These are phyloP conservation scores for Taphrina pruni DNA, from an alignment of 1,139 yeast genomes.

Conservation along the genomic window DNA sequence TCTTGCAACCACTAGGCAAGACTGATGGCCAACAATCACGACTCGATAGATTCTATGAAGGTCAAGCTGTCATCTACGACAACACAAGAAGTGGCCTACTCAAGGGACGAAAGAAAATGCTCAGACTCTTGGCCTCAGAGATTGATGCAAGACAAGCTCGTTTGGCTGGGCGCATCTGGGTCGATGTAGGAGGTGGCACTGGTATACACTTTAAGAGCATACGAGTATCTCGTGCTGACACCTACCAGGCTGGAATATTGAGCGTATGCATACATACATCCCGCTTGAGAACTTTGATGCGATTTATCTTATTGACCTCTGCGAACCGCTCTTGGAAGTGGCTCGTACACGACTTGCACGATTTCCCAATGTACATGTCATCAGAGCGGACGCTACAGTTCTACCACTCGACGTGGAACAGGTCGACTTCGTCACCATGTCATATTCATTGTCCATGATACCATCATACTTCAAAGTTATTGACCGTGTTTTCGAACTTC, in stretches of 20 bases:
- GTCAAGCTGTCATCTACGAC: constrained; percentile 78
- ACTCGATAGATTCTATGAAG: constrained; percentile 72
- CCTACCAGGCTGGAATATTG: constrained; percentile 83
- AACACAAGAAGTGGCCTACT: constrained; percentile 67
- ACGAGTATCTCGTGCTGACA: constrained; percentile 61
- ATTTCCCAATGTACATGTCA: constrained; percentile 70
- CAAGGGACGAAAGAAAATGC: constrained; percentile 72
- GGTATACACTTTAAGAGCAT: neutral
- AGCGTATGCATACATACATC: constrained; percentile 62
- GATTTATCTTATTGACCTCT: constrained; percentile 73
- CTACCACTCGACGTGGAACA: constrained; percentile 63
- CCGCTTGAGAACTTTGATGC: constrained; percentile 60
- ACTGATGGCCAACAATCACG: constrained; percentile 64
- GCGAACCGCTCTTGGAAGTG: constrained; percentile 75
- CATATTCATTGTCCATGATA: constrained; percentile 82
- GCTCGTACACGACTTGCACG: constrained; percentile 65
- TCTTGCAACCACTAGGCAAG: constrained; percentile 64
- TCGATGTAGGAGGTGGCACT: constrained; percentile 55
- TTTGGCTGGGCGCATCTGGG: constrained; percentile 66
- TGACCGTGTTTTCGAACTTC: constrained; percentile 65
- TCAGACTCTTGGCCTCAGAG: constrained; percentile 50
- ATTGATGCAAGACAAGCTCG: constrained; percentile 46
- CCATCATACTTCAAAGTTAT: constrained; percentile 70
- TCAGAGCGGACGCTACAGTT: constrained; percentile 68
- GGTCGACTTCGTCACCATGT: constrained; percentile 75